Percentiles rank a stretch among this genome's conserved stretches.
Conservation (phyloP, 441 rosid genomes). For the Croton setiger region DNA sequence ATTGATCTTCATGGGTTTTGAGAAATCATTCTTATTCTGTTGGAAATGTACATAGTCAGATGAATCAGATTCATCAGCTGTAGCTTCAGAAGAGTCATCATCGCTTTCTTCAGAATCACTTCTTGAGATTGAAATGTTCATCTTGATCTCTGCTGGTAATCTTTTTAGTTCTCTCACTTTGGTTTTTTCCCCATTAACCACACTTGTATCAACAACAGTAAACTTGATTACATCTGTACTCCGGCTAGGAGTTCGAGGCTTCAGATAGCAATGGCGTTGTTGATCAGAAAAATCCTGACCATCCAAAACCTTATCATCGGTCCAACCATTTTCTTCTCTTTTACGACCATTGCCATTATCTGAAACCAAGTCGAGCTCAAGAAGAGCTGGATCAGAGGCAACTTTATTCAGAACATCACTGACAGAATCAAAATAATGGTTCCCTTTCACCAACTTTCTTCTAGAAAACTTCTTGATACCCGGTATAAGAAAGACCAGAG, state of each 20-base stretch:
- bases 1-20: slow-evolving; percentile 18
- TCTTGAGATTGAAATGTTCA: slow-evolving; percentile 17
- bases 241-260: slow-evolving; percentile 38
- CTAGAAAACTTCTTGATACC: slow-evolving; percentile 48
- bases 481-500: slow-evolving; percentile 47
- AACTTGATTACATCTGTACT: slow-evolving; percentile 30
- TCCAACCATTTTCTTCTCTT: slow-evolving; percentile 29
- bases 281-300: slow-evolving; percentile 26
- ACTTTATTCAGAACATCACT: slow-evolving; percentile 51
- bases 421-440: slow-evolving; percentile 52
- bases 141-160: slow-evolving; percentile 33
- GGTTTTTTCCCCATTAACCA: slow-evolving; percentile 21
- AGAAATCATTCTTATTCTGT: slow-evolving; percentile 17
- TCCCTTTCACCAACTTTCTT: slow-evolving; percentile 48
- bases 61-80: slow-evolving; percentile 28
- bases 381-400: slow-evolving; percentile 44
- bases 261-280: slow-evolving; percentile 41
- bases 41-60: slow-evolving; percentile 12
- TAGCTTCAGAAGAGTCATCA: slow-evolving; percentile 25
- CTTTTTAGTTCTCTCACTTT: slow-evolving; percentile 42
- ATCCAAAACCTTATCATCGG: slow-evolving; percentile 25
- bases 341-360: slow-evolving; percentile 17
- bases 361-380: slow-evolving; percentile 37
- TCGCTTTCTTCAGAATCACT: slow-evolving; percentile 32
- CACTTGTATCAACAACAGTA: slow-evolving; percentile 50